A percentile compares a stretch with the other conserved stretches of the same genome.
Evolutionary conservation across 495 filamentous ascomycete genomes (phyloP).

Genomic region (Neurospora pannonica): DNA sequence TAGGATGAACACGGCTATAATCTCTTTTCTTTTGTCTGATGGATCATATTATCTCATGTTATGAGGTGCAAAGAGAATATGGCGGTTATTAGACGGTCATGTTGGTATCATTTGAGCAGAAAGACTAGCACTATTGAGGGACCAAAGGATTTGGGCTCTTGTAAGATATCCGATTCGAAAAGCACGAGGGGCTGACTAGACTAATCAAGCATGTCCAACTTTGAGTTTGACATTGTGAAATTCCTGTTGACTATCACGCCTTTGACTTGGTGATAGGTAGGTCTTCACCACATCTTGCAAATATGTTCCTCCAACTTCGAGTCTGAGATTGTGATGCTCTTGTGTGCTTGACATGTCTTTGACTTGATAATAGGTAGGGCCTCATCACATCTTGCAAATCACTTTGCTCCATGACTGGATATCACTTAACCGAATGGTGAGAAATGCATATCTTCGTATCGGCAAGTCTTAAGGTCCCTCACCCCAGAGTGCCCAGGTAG

Average conservation of each 20-base stretch:
- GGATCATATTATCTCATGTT: neutral
- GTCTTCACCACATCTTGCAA: no score
- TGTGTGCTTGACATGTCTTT: neutral
- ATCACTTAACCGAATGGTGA: neutral
- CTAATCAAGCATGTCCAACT: neutral
- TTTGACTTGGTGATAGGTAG: no score
- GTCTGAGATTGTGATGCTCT: neutral
- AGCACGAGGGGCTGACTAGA: neutral
- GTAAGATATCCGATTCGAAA: neutral
- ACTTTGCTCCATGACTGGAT: neutral
- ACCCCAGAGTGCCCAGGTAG: no score
- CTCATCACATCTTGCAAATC: neutral
- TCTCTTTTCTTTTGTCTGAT: neutral
- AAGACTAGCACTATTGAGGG: neutral
- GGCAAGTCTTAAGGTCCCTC: neutral
- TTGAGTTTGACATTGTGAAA: neutral
- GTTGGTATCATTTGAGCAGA: neutral
- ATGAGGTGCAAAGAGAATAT: neutral
- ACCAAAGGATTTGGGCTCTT: neutral
- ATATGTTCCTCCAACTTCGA: neutral
- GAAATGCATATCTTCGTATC: neutral
- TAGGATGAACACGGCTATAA: neutral
- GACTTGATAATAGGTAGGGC: neutral
- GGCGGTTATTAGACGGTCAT: neutral
- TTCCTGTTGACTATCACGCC: no score